These are phyloP conservation scores for Collybia nuda DNA, from an alignment of 768 basidiomycete species.

Conservation along the genomic window DNA sequence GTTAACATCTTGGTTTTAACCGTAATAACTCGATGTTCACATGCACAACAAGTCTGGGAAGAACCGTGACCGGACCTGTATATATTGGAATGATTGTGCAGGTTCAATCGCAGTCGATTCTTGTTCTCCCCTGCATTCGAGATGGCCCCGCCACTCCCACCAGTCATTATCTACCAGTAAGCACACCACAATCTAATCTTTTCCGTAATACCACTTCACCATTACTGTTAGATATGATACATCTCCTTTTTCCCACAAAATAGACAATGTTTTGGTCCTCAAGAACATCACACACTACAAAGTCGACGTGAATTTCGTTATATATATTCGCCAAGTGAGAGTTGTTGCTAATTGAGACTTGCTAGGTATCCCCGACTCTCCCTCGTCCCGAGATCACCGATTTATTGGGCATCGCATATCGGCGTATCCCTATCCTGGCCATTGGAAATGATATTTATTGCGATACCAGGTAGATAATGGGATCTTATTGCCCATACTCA, in stretches of 20 bases:
- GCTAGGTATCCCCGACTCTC: conserved; percentile 49
- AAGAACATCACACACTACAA: conserved; percentile 47
- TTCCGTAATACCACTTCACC: too few relatives aligned
- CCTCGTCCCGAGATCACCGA: conserved; percentile 59
- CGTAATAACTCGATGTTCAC: conserved; percentile 1
- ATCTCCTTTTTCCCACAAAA: conserved; percentile 51
- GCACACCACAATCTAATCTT: not conserved
- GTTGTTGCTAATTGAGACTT: not conserved
- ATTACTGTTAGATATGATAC: conserved; percentile 43
- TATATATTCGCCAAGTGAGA: not conserved
- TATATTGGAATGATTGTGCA: too few relatives aligned
- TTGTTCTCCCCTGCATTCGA: too few relatives aligned
- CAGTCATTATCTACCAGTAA: conserved; percentile 49
- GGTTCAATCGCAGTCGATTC: not conserved
- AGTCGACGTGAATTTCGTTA: conserved; percentile 40
- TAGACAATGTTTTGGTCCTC: conserved; percentile 49
- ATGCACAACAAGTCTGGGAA: not conserved
- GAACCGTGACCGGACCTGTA: not conserved
- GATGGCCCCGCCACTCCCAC: not conserved
- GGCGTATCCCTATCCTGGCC: conserved; percentile 58
- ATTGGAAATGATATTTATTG: conserved; percentile 64
- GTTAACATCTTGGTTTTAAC: not conserved
- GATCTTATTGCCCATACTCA: not conserved
- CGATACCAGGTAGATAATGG: conserved; percentile 40
- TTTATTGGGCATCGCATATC: conserved; percentile 51